Base-by-base conservation (phyloP, 228 moss, liverwort and hornwort species). In the Sphagnum fallax region DNA sequence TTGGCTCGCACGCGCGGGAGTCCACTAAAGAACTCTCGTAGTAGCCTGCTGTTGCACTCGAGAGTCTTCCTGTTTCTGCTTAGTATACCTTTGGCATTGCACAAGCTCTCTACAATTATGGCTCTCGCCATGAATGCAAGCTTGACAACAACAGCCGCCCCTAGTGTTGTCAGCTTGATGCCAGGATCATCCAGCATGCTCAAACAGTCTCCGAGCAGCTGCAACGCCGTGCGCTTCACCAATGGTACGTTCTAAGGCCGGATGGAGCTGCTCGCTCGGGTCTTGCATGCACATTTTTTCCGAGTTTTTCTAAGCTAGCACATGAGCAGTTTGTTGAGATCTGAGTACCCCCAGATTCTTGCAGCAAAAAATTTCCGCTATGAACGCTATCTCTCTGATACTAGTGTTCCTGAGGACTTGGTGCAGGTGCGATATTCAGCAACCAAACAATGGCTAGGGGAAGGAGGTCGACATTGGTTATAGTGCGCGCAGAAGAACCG, bases 401-500 rank as follows among this genome's bases (percentile, higher is more conserved):
- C 6, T 6, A 62, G 16, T 5, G 0, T 8, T 62, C 5, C 5
- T 6, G 61, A 6, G 7, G 11, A 15, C 9, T 13, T 4, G 67
- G 52, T 15, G 49, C 11, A 8, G 16, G 4, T 48, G 14, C 12
- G 3, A 5, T 1, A 16, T 47, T 5, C 47, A 6, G 63, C 58
- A 48, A 51, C 4, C 9, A 14, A 4, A 51, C 16, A 12, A 16
- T 13, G 32, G 32, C 32, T 32, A 32, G 32, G 32, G 32, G 32
- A 4, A 65, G 65, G 48, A 55, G 55, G 55, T 8, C 55, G 12
- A 70, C 79, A 0, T 4, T 75, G 14, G 48, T 68, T 6, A 32
- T 2, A 32, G 79, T 82, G 57, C 77, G 86, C 13, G 73, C 86
- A 0, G 82, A 82, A 67, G 66, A 67, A 5, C n/a, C n/a, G 0